These are phyloP conservation scores for Serendipita sp. DNA, from an alignment of 768 basidiomycete species.

Conservation along the genomic window DNA sequence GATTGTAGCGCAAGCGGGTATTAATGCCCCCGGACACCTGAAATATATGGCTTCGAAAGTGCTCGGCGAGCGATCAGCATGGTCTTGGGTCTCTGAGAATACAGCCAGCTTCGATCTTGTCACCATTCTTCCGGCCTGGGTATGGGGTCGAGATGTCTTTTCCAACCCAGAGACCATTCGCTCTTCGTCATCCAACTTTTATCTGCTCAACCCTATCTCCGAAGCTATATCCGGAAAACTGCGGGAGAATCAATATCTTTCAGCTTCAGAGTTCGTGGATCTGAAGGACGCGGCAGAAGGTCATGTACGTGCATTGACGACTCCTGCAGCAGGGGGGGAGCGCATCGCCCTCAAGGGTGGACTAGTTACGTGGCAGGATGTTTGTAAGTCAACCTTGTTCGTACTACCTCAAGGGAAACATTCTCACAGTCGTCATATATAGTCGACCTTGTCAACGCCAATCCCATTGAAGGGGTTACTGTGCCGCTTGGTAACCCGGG, in stretches of 20 bases:
- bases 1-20: background rate
- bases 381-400: slow-evolving; percentile 12
- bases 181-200: background rate
- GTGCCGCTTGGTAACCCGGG: background rate
- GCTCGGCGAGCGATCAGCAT: slow-evolving; percentile 12
- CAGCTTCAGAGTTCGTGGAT: slow-evolving; percentile 18
- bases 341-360: slow-evolving; percentile 35
- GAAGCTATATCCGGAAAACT: background rate
- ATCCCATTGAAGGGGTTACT: background rate
- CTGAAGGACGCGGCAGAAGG: slow-evolving; percentile 41
- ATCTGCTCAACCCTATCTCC: background rate
- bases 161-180: background rate
- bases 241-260: background rate
- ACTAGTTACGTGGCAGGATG: slow-evolving; percentile 18
- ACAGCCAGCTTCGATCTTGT: slow-evolving; percentile 11
- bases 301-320: slow-evolving; percentile 36
- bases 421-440: background rate
- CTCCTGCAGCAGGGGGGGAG: slow-evolving; percentile 36
- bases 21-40: background rate
- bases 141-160: background rate
- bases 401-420: background rate
- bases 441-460: background rate
- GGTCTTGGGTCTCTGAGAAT: slow-evolving; percentile 13
- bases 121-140: slow-evolving; percentile 3
- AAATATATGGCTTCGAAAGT: slow-evolving; percentile 11